Evolutionary conservation across 805 yeast genomes (phyloP).

Genomic region (Candida anglica): DNA sequence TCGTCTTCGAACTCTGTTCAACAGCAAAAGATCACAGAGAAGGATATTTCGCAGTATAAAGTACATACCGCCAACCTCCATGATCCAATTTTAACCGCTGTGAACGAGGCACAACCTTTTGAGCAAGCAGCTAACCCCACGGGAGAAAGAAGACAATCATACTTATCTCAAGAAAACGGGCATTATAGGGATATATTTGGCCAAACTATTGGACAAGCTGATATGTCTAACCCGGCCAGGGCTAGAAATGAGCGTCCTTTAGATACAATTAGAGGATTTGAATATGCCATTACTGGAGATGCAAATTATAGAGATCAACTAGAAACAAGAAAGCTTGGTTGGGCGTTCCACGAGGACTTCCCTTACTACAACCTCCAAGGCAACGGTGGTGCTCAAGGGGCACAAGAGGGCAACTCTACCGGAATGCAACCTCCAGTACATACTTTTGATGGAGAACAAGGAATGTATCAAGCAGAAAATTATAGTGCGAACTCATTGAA

Average conservation of each 20-base stretch:
- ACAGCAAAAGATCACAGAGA: conserved; percentile 15
- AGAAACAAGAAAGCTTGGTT: conserved; percentile 76
- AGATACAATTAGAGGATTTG: conserved; percentile 92
- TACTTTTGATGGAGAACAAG: conserved; percentile 38
- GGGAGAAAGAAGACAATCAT: conserved; percentile 36
- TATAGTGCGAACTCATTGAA: conserved; percentile 48
- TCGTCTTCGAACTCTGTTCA: conserved; percentile 11
- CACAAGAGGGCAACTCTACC: conserved; percentile 31
- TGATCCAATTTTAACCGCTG: conserved; percentile 91
- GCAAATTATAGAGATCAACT: conserved; percentile 70
- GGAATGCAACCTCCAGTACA: conserved; percentile 17
- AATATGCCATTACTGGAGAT: conserved; percentile 93
- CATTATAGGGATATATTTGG: conserved; percentile 84
- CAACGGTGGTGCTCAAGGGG: conserved; percentile 22
- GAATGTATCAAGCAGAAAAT: conserved; percentile 52
- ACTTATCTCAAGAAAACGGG: conserved; percentile 44
- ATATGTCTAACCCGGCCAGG: conserved; percentile 90
- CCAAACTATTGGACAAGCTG: conserved; percentile 69
- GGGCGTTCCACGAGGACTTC: conserved; percentile 83
- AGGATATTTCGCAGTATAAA: conserved; percentile 43
- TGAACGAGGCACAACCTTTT: conserved; percentile 94
- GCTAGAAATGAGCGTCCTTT: conserved; percentile 93
- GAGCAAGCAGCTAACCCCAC: conserved; percentile 48
- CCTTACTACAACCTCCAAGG: conserved; percentile 41
- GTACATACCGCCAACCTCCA: conserved; percentile 67